Base-by-base conservation (phyloP, 331 rosid species). In the Telfairia occidentalis region DNA sequence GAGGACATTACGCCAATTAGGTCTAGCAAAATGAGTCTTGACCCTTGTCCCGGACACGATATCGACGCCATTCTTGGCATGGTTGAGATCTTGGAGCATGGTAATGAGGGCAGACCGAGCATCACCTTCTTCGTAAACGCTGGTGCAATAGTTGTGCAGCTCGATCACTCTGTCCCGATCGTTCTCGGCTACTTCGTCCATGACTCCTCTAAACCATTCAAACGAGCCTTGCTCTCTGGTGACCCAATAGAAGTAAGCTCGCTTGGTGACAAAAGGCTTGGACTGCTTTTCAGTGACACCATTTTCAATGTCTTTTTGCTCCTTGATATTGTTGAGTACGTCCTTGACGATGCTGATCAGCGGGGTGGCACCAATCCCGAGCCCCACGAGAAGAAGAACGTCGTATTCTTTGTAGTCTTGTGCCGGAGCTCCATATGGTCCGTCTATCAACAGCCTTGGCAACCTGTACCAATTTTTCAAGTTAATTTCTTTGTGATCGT, bases 351-450 rank as follows among this genome's bases (percentile, higher is more conserved):
- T 89, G 79, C 98, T 92, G 1, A 90, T 90, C 75, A 90, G 73
- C 0, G 98, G 96, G 15, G 98, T 92, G 28, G 98, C 97, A 0
- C 98, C 97, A 24, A 90, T 90, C 63, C 98, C 98, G n/a, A 92
- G 87, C 0, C 98, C 97, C 11, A 87, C 98, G 0, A 92, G 89
- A 69, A 92, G 93, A 72, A 92, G 84, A 2, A 89, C 92, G 55
- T 90, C 97, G 38, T 92, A 92, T 53, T 87, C 54, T 73, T 90
- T 89, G 83, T 92, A 92, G 81, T 89, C 97, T 74, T 92, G 98
- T 46, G 98, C 92, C 59, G 97, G 96, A 7, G 98, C 98, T 79
- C 97, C 98, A 2, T 92, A 90, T 0, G 98, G 93, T 5, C 98
- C 98, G 32, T 92, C 98, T 28, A 92, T 83, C 67, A 77, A 29